A percentile compares a stretch with the other conserved stretches of the same genome.
Conservation (phyloP, 2,329 filamentous ascomycete genomes). For the Sporothrix inflata region DNA sequence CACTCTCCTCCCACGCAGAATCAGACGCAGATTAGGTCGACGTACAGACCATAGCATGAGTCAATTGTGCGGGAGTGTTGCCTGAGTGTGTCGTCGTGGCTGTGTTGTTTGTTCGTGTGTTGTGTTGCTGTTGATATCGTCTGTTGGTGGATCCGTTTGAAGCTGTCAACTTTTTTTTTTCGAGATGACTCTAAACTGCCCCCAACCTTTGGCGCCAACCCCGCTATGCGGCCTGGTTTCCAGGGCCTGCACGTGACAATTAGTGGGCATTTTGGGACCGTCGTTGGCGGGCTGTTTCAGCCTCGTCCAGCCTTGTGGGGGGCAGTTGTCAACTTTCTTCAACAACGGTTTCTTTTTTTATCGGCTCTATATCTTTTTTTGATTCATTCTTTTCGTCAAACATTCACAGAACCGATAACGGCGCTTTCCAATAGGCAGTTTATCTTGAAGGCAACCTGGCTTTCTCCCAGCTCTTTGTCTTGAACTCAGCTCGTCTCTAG, state of each 20-base stretch:
- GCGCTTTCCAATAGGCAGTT: too few relatives aligned
- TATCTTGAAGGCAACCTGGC: not conserved
- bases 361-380: not conserved
- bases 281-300: slow-evolving; percentile 11
- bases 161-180: slow-evolving; percentile 2
- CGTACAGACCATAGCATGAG: slow-evolving; percentile 26
- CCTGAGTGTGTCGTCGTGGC: not conserved
- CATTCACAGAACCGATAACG: not conserved
- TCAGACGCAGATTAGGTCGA: not conserved
- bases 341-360: not conserved
- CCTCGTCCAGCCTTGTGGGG: slow-evolving; percentile 23
- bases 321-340: not conserved
- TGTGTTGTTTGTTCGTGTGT: not conserved
- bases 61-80: slow-evolving; percentile 1
- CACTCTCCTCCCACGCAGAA: not conserved
- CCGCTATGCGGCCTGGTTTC: slow-evolving; percentile 13
- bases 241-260: slow-evolving; percentile 20
- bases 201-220: slow-evolving; percentile 18
- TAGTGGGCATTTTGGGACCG: not conserved
- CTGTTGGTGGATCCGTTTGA: not conserved
- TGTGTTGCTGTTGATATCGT: not conserved
- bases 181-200: not conserved
- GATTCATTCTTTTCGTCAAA: not conserved
- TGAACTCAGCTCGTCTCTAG: not conserved
- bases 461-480: not conserved